Base-by-base conservation (phyloP, 164 flowering plant genomes). In the Euptelea pleiosperma region DNA sequence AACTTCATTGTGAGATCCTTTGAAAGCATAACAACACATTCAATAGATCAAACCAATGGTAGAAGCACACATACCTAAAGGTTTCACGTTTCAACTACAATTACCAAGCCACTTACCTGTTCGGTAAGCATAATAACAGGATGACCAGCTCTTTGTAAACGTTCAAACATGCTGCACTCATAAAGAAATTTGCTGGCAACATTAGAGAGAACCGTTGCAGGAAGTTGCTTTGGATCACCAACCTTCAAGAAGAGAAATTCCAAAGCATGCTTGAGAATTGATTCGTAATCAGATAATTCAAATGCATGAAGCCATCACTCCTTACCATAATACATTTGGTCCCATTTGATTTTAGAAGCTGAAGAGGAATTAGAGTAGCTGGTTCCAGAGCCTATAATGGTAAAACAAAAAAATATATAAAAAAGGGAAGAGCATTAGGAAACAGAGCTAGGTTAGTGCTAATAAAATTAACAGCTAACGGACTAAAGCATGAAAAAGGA, bases 181-280 rank as follows among this genome's bases (percentile, higher is more conserved):
- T 76, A 94, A 21, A 71, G 62, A 70, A 76, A 94, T 69, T 87
- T 89, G 70, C 96, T 87, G 22, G 96, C 99, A 63, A 80, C 74
- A 70, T 75, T 89, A 30, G 97, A 91, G 28, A 94, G 77, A 48
- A 94, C 99, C 14, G 98, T 91, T n/a, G 97, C 99, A 61, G 99
- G 99, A 76, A 94, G 97, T 76, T 94, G 99, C 80, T 94, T 91
- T 31, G 99, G 99, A 76, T 91, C 98, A 16, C 99, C 98, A 71
- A 94, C 99, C 98, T 92, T 70, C 50, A 73, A 55, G 50, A 70
- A 61, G 3, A 64, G 33, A 70, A 44, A 61, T 55, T 37, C 11
- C 7, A 31, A 46, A 10, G 30, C 11, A 48, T 16, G 53, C 25
- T 35, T 76, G 10, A 71, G 43, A n/a, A 43, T 59, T 4, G 11